Evolutionary conservation across 345 rosid species (phyloP), one percentile per base, ranked within the genome.

Genomic region (Lagerstroemia speciosa): DNA sequence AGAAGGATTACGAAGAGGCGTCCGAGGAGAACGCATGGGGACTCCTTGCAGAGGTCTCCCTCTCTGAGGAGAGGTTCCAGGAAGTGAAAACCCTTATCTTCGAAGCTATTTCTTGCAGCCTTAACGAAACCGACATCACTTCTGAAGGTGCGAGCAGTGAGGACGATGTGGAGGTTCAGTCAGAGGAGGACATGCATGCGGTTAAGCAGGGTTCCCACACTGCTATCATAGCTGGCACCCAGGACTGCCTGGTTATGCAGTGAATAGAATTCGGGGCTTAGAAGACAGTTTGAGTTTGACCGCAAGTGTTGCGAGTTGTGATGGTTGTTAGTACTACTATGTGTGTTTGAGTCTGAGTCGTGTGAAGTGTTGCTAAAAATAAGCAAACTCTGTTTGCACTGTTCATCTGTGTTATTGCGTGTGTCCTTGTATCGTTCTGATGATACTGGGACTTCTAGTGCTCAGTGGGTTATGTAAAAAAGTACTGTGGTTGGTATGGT

Each of bases 1-100:
- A 83, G 87, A 80, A 86, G 77, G 97, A 94, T 77, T 94, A 75
- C 5, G 90, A 94, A 62, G 96, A 81, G 78, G 99, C 99, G 41
- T 81, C 96, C 0, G 97, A 91, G 75, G 92, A 80, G 75, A 89
- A 91, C 45, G 99, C 99, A 40, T 87, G 90, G 93, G 85, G 87
- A 77, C 90, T 94, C 37, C 91, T 91, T 0, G 94, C 99, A 0
- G 92, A 87, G 78, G 97, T 88, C 24, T 94, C 99, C 74, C 84
- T 94, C 17, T 91, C 97, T 2, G 90, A 85, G 62, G 96, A 84
- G 76, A 83, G 99, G 75, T 91, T 89, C 73, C 79, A 67, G 29
- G 97, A 93, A 80, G 95, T 93, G 77, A 80, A 37, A 6, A 76
- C 78, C 36, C 83, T 89, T 14, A 79, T 94, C 70, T 83, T 85